A percentile compares a stretch with the other conserved stretches of the same genome.
Evolutionary conservation across 2,329 filamentous ascomycete species (phyloP).

Genomic region (Ceratocystis ficicola): DNA sequence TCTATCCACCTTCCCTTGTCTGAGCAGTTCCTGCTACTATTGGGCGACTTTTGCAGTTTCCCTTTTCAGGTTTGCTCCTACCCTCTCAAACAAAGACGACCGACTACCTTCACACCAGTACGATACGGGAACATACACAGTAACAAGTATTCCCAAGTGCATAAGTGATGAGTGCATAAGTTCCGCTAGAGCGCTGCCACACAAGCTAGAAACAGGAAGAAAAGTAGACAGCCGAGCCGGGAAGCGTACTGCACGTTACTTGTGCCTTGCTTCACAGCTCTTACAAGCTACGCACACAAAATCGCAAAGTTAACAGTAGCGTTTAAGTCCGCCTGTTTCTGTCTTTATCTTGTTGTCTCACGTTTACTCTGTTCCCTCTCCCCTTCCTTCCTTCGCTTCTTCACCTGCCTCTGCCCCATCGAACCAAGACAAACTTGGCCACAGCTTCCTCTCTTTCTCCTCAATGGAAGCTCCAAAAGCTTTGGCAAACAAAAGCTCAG

Average conservation of each 20-base stretch:
- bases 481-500: background rate
- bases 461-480: constrained; percentile 1
- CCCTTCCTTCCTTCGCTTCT: background rate
- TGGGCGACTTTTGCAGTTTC: background rate
- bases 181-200: background rate
- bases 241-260: background rate
- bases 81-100: background rate
- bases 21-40: background rate
- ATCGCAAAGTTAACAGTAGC: background rate
- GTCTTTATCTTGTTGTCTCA: background rate
- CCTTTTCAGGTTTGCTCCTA: background rate
- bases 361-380: background rate
- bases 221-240: background rate
- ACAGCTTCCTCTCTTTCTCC: background rate
- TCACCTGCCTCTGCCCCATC: background rate
- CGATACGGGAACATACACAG: background rate
- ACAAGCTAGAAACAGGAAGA: background rate
- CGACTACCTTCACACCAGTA: background rate
- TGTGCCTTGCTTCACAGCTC: background rate
- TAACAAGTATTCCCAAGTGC: too few relatives aligned
- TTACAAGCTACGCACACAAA: background rate
- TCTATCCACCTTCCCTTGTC: background rate
- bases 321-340: background rate
- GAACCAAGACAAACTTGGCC: background rate
- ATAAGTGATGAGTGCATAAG: background rate